These are phyloP conservation scores for Lentinula detonsa DNA, from an alignment of 768 basidiomycete species.

Conservation along the genomic window DNA sequence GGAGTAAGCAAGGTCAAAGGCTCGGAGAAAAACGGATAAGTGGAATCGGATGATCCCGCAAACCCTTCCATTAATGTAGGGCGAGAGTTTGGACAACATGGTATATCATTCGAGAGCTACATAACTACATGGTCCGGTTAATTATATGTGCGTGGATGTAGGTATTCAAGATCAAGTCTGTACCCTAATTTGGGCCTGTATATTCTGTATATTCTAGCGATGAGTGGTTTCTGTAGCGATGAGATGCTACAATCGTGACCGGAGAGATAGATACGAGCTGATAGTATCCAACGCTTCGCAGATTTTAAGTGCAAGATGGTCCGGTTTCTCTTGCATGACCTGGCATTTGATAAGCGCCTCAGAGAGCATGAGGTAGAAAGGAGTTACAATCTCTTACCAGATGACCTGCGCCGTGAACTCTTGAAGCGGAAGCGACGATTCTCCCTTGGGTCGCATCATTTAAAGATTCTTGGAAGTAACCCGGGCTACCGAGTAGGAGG, in stretches of 20 bases:
- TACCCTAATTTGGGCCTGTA: neutral
- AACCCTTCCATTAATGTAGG: neutral
- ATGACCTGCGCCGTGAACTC: conserved; percentile 40
- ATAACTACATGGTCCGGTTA: too few relatives aligned
- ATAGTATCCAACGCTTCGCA: conserved; percentile 26
- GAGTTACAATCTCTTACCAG: conserved; percentile 22
- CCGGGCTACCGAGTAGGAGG: conserved; percentile 24
- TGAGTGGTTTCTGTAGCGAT: too few relatives aligned
- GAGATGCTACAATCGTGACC: neutral
- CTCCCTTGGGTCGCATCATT: conserved; percentile 33
- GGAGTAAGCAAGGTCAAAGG: neutral
- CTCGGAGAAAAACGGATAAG: neutral
- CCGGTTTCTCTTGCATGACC: conserved; percentile 42
- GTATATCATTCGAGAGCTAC: too few relatives aligned
- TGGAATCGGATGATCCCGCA: neutral
- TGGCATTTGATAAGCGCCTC: conserved; percentile 9
- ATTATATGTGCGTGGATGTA: too few relatives aligned
- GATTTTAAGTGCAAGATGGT: conserved; percentile 29
- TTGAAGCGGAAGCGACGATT: conserved; percentile 33
- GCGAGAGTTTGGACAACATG: too few relatives aligned
- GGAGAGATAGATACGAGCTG: neutral
- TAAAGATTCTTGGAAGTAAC: conserved; percentile 38
- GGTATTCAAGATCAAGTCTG: neutral
- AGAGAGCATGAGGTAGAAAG: neutral
- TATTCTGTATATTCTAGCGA: too few relatives aligned